Base-by-base conservation (phyloP, 2,329 filamentous ascomycete species). In the Pleurostoma richardsiae region DNA sequence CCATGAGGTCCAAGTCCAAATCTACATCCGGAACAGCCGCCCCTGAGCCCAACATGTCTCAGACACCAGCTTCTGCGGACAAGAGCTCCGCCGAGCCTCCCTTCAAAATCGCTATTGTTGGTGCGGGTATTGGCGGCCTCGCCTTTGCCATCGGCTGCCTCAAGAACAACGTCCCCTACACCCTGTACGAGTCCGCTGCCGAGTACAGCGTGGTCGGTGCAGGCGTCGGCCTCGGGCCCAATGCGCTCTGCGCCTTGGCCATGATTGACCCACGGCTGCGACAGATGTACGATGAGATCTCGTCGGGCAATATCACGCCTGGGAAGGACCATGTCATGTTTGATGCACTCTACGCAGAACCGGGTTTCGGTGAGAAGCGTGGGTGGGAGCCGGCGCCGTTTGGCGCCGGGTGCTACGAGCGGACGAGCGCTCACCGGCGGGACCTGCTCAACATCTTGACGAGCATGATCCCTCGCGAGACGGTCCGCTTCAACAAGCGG, bases 381-480 rank as follows among this genome's bases (percentile, higher is more conserved):
- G 57, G 59, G 10, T 70, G 66, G 63, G 62, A 54, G 27, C 61
- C 65, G 3, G 66, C 61, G 6, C 57, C 59, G 8, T 61, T 67
- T 43, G 66, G 67, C 4, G 61, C 64, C 19, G 52, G 56, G 28
- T 62, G 63, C 40, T 71, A 66, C 48, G 63, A 61, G 29, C 57
- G 67, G 11, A 68, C 63, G 42, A 66, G 65, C 33, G 69, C 68
- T 5, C 70, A 73, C 50, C 57, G 70, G 33, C 68, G 61, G 44
- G 65, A 65, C 43, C 51, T 74, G 41, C 54, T 74, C 7, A 65
- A 72, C 29, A 68, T 71, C 39, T 68, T 74, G 67, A 54, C 57
- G 36, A 59, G 56, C 43, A 55, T 61, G 44, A 60, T 64, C 26
- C 59, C 60, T 2, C 19, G 45, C 5, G 56, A 51, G 19, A 54